These are phyloP conservation scores for Ceratocystis eucalypticola DNA, from an alignment of 2,329 filamentous ascomycete genomes.

Conservation along the genomic window DNA sequence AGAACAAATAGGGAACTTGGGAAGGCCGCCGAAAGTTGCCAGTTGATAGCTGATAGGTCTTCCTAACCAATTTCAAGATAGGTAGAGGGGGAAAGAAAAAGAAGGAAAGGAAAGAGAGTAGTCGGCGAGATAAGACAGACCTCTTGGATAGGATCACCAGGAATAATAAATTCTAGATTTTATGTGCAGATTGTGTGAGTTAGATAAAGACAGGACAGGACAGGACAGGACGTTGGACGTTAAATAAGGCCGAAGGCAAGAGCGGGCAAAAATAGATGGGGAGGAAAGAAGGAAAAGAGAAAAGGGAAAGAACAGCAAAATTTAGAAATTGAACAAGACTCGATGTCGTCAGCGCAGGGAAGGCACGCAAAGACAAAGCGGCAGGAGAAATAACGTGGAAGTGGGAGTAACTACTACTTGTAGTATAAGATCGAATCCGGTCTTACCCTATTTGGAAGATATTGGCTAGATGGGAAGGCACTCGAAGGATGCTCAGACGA, in stretches of 20 bases:
- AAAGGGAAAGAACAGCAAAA: slow-evolving; percentile 5
- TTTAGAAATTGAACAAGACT: not conserved
- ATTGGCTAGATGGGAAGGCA: not conserved
- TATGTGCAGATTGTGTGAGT: not conserved
- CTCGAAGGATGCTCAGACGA: not conserved
- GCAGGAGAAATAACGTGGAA: slow-evolving; percentile 5
- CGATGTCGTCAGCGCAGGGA: slow-evolving; percentile 3
- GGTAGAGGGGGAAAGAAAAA: not conserved
- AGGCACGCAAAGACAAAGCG: not conserved
- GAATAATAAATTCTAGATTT: not conserved
- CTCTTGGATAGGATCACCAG: not conserved
- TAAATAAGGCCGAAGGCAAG: not conserved
- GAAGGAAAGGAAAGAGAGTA: not conserved
- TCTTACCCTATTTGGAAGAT: slow-evolving; percentile 3
- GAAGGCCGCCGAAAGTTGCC: no score
- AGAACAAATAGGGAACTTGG: not conserved
- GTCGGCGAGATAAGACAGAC: not conserved
- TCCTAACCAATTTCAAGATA: not conserved
- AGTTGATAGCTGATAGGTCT: no score
- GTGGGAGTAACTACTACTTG: slow-evolving; percentile 5
- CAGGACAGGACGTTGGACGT: not conserved
- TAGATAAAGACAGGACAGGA: not conserved
- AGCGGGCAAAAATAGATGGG: not conserved
- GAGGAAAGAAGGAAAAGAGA: not conserved
- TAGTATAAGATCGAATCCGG: slow-evolving; percentile 1